These are phyloP conservation scores for Myxozyma nipponensis DNA, from an alignment of 805 yeast genomes.

Conservation along the genomic window DNA sequence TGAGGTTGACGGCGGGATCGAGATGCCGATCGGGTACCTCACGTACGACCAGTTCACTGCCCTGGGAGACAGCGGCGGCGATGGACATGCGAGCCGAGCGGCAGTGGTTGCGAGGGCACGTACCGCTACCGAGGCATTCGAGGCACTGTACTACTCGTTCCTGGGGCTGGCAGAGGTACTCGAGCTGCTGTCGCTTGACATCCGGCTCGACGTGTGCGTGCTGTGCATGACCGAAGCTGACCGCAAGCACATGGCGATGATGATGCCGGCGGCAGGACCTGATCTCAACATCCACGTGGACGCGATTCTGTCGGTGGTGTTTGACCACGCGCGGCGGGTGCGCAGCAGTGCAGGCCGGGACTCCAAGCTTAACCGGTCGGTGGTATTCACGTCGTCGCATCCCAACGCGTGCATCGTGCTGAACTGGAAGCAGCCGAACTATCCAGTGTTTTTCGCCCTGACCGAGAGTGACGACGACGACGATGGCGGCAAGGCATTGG, in stretches of 20 bases:
- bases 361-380: slow-evolving; percentile 37
- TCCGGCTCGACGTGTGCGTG: slow-evolving; percentile 70
- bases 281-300: slow-evolving; percentile 76
- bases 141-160: slow-evolving; percentile 40
- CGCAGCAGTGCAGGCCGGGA: slow-evolving; percentile 24
- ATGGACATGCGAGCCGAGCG: slow-evolving; percentile 1
- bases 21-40: slow-evolving; percentile 59
- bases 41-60: slow-evolving; percentile 35
- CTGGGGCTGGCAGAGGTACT: slow-evolving; percentile 61
- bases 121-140: slow-evolving; percentile 27
- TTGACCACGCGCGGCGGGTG: slow-evolving; percentile 61
- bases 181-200: slow-evolving; percentile 49
- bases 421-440: slow-evolving; percentile 98
- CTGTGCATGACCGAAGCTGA: slow-evolving; percentile 66
- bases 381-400: slow-evolving; percentile 81
- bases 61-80: slow-evolving; percentile 8
- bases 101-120: not conserved
- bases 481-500: slow-evolving; percentile 29
- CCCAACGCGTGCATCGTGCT: slow-evolving; percentile 87
- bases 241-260: slow-evolving; percentile 13
- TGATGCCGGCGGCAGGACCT: slow-evolving; percentile 28
- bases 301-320: slow-evolving; percentile 61
- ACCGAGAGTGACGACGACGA: slow-evolving; percentile 41
- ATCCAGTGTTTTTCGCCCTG: slow-evolving; percentile 85
- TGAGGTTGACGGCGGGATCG: slow-evolving; percentile 41